Base-by-base conservation (phyloP, 1,139 yeast genomes). In the Debaryomyces robertsiae region DNA sequence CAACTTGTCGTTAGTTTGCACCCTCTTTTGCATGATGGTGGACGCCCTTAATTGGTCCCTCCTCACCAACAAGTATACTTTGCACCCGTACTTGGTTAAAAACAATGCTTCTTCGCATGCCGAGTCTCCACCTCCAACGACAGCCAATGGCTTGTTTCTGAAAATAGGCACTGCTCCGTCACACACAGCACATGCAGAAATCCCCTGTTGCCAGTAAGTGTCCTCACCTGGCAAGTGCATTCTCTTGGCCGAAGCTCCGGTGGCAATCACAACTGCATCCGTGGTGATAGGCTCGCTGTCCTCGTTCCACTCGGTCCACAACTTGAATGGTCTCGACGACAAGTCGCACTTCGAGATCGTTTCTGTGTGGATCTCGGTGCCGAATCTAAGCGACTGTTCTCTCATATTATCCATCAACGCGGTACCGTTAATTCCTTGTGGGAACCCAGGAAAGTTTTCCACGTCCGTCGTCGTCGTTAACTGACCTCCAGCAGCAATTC, bases 121-220 rank as follows among this genome's bases (percentile, higher is more conserved):
- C 50, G 97, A 90, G 68, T 93, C 98, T 65, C 98, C 98, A 54
- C 98, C 98, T 47, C 98, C 98, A 55, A 93, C 75, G 44, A 93
- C 98, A 13, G 96, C 98, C 60, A 93, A 79, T 31, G 98, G 98
- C 69, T 90, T 87, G 76, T 93, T 87, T 77, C 98, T 85, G 76
- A 93, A 93, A 58, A 93, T 90, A 57, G 98, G 98, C 33, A 93
- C 96, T 27, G 98, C 98, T 67, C 98, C 98, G 63, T 93, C 98
- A 73, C 98, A 93, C 47, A 93, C 98, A 38, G 98, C 98, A 77
- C 98, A 93, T 15, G 98, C 98, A 51, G 96, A 87, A 54, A 93
- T 93, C 65, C 98, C 98, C 65, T 86, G 88, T 75, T 93, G 98
- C 98, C 98, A 93, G 80, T 93, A 93, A 34, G 81, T 79, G 50